Evolutionary conservation across 192 early-diverging fungal species (phyloP), one percentile per base, ranked within the genome.

Genomic region (Rhizophagus clarus): DNA sequence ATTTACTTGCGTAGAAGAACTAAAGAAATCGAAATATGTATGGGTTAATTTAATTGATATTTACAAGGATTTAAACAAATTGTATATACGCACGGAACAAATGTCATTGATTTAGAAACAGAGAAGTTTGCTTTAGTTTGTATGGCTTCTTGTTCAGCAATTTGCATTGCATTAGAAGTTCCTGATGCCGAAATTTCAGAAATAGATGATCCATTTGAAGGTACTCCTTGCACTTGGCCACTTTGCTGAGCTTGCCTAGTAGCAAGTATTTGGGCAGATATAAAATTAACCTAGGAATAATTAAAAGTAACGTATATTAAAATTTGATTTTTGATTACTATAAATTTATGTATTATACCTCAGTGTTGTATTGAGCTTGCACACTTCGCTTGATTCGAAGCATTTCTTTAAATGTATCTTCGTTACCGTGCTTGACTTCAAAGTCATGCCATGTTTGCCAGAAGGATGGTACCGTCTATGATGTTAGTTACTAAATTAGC

Each of bases 361-460:
- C 96, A 7, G 94, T 93, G 76, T 93, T 94, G 85, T 88, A 95
- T 66, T 92, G 91, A 28, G 96, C 93, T 83, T 94, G 92, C 6
- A 95, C 94, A 56, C 91, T 90, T 9, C 98, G 94, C 83, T 97
- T 97, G 79, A 97, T 92, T 76, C 97, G 87, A 63, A 99, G 89
- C 97, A 98, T 98, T 80, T 98, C 97, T 86, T 96, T 97, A 87
- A 97, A 98, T 4, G 97, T 97, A 64, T 98, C 97, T 82, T 99
- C 97, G 82, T 96, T 98, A 42, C 98, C 98, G 79, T 97, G 94
- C 77, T 94, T 91, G 17, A 98, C 96, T 89, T 99, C 98, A 83
- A 98, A 99, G 72, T 96, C 94, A 77, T 97, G 95, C 98, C 98
- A 99, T 37, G 81, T 82, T 72, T 93, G 86, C 98, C 98, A 98